A percentile compares a stretch with the other conserved stretches of the same genome.
phyloP scores from a whole-genome alignment of 2,329 filamentous ascomycete genomes.

The Cytospora piceae region DNA sequence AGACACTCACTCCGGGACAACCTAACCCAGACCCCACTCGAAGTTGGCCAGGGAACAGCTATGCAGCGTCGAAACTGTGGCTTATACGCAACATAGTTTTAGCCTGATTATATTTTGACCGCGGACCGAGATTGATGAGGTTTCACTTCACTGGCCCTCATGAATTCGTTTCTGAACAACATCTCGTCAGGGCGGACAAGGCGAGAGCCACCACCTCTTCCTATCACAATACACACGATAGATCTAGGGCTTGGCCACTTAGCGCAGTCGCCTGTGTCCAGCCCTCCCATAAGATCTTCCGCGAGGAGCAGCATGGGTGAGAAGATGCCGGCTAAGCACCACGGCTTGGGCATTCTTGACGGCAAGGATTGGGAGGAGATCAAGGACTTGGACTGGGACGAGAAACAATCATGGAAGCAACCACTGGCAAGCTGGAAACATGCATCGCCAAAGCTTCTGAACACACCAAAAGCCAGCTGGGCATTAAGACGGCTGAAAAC shows the following conservation, averaged over 20 bases:
- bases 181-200: conserved; percentile 28
- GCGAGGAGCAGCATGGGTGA: conserved; percentile 21
- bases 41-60: background rate
- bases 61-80: background rate
- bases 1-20: conserved; percentile 12
- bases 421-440: conserved; percentile 36
- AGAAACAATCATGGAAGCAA: conserved; percentile 34
- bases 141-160: conserved; percentile 18
- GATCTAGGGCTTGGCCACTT: conserved; percentile 21
- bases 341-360: conserved; percentile 39
- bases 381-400: conserved; percentile 33
- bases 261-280: conserved; percentile 25
- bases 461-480: conserved; percentile 24
- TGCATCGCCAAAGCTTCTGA: conserved; percentile 23
- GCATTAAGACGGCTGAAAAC: conserved; percentile 25
- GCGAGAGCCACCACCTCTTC: conserved; percentile 27
- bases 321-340: conserved; percentile 39
- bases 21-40: background rate
- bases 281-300: conserved; percentile 4
- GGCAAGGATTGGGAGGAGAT: conserved; percentile 42
- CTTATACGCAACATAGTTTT: background rate
- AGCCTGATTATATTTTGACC: conserved; percentile 1
- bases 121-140: background rate
- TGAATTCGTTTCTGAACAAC: conserved; percentile 29
- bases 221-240: conserved; percentile 24